Evolutionary conservation across 345 rosid species (phyloP), one percentile per base, ranked within the genome.

Genomic region (Pistacia integerrima): DNA sequence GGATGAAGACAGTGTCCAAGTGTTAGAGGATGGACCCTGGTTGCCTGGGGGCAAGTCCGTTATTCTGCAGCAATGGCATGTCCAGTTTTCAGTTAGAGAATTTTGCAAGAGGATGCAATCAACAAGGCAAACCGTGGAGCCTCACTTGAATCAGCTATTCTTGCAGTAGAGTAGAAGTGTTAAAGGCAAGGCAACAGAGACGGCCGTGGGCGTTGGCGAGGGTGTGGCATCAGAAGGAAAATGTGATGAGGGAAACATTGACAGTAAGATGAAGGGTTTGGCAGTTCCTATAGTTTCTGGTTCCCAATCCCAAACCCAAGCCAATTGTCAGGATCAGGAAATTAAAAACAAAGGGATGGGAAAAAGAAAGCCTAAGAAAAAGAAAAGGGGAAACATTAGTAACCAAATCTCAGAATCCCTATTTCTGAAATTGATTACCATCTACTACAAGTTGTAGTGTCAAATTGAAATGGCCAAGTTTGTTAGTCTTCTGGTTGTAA

Each of bases 301-400:
- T 55, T 64, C 64, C 54, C 46, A 38, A 22, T 57, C 18, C 46
- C 75, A 63, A 20, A 66, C 33, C n/a, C 44, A 36, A 36, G 3
- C 3, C 41, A 25, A 25, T 25, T 25, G 25, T 25, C 25, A 25
- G 25, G 25, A 25, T 36, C 41, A 46, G 67, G 16, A 22, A 57
- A 44, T 28, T n/a, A 57, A 66, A 17, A 70, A 70, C 49, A 70
- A 57, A 28, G 75, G 68, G 33, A 55, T 66, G 25, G 63, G 72
- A 36, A 56, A 56, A 33, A 3, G 5, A 36, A 36, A 36, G 41
- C 41, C 41, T 5, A 36, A 36, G 41, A 36, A 36, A 5, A 36
- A 36, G 4, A 36, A 36, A 36, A 36, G 41, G 4, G 41, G 41
- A 36, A 36, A 36, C 41, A 36, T 36, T 36, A 36, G 41, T 2